Percentiles rank a stretch among this genome's conserved stretches.
phyloP scores from a whole-genome alignment of 2,329 filamentous ascomycete genomes.

The Penicillium occitanis region DNA sequence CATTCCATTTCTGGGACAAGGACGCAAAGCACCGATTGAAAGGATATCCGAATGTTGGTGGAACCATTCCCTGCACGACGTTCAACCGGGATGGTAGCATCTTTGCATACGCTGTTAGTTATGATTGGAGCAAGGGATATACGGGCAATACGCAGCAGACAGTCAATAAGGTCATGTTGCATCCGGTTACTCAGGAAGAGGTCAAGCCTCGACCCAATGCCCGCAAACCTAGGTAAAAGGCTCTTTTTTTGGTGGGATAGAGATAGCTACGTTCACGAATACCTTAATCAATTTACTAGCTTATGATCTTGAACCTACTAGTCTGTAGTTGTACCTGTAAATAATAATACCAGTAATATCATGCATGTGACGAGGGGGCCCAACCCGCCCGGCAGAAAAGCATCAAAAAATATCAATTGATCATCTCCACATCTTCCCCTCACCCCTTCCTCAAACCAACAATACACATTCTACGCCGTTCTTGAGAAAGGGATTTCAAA shows the following conservation, averaged over 20 bases:
- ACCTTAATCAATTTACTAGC: background rate
- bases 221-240: slow-evolving; percentile 42
- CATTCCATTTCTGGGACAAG: slow-evolving; percentile 79
- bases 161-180: slow-evolving; percentile 81
- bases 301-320: background rate
- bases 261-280: slow-evolving; percentile 2
- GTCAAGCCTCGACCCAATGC: slow-evolving; percentile 56
- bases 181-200: slow-evolving; percentile 68
- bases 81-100: slow-evolving; percentile 85
- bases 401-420: background rate
- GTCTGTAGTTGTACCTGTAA: background rate
- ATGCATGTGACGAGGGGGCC: slow-evolving; percentile 9
- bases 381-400: slow-evolving; percentile 16
- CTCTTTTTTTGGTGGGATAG: background rate
- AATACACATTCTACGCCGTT: background rate
- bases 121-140: slow-evolving; percentile 98
- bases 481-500: background rate
- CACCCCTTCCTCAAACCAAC: background rate
- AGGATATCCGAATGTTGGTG: slow-evolving; percentile 80
- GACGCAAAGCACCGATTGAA: slow-evolving; percentile 85
- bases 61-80: slow-evolving; percentile 84
- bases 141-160: slow-evolving; percentile 70
- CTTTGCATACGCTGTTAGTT: slow-evolving; percentile 87
- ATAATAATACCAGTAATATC: background rate
- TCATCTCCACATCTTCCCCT: slow-evolving; percentile 9